Evolutionary conservation across 1,284 basidiomycete species (phyloP).

Genomic region (Peniophora sp.): DNA sequence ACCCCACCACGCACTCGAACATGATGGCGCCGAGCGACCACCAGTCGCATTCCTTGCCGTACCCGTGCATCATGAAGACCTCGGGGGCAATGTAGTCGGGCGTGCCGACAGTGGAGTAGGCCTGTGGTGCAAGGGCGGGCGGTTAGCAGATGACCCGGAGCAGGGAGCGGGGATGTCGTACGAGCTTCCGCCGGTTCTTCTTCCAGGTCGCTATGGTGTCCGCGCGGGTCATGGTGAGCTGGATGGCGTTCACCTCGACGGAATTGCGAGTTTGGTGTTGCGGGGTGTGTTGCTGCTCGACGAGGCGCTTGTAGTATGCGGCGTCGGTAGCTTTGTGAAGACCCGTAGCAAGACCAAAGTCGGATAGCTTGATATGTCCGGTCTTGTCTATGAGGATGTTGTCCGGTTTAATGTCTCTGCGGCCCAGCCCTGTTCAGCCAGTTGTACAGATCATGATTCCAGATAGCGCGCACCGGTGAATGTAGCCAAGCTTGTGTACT

Average conservation of each 20-base stretch:
- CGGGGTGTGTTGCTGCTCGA: conserved; percentile 35
- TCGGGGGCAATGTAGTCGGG: conserved; percentile 99
- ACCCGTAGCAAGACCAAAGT: conserved; percentile 92
- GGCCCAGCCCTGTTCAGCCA: neutral
- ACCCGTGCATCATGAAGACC: conserved; percentile 96
- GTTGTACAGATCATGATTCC: no score
- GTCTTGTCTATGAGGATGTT: conserved; percentile 78
- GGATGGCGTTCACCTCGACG: conserved; percentile 87
- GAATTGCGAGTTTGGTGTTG: conserved; percentile 50
- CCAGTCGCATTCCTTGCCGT: conserved; percentile 98
- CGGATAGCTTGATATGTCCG: conserved; percentile 92
- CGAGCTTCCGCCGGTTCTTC: conserved; percentile 92
- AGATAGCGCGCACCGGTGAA: conserved; percentile 48
- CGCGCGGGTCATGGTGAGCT: conserved; percentile 86
- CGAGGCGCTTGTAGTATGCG: conserved; percentile 79
- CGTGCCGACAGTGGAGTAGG: conserved; percentile 97
- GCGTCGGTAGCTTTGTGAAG: conserved; percentile 94
- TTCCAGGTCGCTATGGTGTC: conserved; percentile 99
- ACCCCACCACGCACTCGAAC: conserved; percentile 97
- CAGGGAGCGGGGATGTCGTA: conserved; percentile 27
- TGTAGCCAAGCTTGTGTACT: conserved; percentile 89
- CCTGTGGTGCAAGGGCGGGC: conserved; percentile 35
- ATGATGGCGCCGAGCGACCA: conserved; percentile 97
- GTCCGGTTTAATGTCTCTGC: conserved; percentile 91
- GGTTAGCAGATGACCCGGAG: neutral